phyloP scores from a whole-genome alignment of 345 rosid species.

The Capsella bursapastoris region DNA sequence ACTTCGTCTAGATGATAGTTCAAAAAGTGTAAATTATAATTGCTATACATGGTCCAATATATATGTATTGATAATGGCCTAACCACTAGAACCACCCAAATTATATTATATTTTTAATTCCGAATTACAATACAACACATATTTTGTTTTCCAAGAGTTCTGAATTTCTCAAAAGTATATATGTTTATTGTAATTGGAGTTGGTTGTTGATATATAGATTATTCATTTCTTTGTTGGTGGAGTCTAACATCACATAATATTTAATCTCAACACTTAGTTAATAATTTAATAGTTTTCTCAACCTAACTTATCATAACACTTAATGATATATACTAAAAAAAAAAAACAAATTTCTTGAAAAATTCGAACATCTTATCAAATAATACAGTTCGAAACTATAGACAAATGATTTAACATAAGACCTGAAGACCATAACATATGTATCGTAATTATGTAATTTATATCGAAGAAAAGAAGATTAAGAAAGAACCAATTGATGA shows the following conservation, averaged over 20 bases:
- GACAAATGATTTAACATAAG: no score
- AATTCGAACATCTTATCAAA: no score
- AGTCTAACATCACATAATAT: constrained; percentile 34
- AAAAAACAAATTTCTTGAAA: no score
- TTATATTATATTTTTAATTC: constrained; percentile 13
- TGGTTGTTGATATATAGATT: constrained; percentile 27
- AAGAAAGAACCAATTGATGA: constrained; percentile 13
- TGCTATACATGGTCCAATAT: neutral
- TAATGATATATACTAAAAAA: no score
- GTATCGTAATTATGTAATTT: no score
- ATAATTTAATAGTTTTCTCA: neutral
- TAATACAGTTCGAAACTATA: no score
- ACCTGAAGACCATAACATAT: no score
- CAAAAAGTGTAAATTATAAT: neutral
- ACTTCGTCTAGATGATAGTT: constrained; percentile 29
- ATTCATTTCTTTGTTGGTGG: constrained; percentile 29
- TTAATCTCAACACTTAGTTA: neutral
- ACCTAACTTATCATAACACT: neutral
- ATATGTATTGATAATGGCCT: constrained; percentile 25
- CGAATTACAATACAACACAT: constrained; percentile 13
- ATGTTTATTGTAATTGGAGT: constrained; percentile 32
- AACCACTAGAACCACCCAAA: constrained; percentile 38
- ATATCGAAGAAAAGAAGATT: neutral
- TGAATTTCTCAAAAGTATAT: neutral
- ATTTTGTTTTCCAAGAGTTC: neutral